Evolutionary conservation across 805 yeast genomes (phyloP).

Genomic region (Barnettozyma populi): DNA sequence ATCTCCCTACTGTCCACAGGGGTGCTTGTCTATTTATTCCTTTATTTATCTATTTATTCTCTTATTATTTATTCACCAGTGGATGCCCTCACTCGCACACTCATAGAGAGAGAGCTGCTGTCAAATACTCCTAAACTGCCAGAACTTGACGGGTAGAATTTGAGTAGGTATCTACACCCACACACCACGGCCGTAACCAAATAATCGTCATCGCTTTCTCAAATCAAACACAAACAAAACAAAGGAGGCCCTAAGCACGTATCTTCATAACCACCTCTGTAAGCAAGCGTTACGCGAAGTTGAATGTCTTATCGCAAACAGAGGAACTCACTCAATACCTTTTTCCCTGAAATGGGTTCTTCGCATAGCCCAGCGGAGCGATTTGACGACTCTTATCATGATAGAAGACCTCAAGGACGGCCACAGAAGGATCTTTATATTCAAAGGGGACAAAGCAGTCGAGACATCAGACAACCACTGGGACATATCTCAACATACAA

Average conservation of each 20-base stretch:
- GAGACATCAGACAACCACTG: neutral
- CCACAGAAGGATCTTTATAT: neutral
- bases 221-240: neutral
- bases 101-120: neutral
- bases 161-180: neutral
- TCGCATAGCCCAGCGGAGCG: neutral
- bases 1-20: neutral
- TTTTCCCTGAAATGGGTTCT: slow-evolving; percentile 5
- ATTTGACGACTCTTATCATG: neutral
- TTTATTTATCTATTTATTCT: slow-evolving; percentile 9
- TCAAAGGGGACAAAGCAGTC: neutral
- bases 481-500: neutral
- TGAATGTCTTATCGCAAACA: neutral
- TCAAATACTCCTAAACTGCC: neutral
- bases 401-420: neutral
- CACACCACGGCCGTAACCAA: neutral
- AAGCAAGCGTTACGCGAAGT: neutral
- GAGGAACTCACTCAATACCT: slow-evolving; percentile 1
- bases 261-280: neutral
- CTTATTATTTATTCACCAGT: neutral
- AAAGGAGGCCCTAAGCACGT: neutral
- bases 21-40: slow-evolving; percentile 8
- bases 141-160: too few relatives aligned
- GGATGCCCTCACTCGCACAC: neutral
- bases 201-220: neutral